These are phyloP conservation scores for Echinochloa phyllopogon DNA, from an alignment of 176 grass and related monocot species.

Conservation along the genomic window DNA sequence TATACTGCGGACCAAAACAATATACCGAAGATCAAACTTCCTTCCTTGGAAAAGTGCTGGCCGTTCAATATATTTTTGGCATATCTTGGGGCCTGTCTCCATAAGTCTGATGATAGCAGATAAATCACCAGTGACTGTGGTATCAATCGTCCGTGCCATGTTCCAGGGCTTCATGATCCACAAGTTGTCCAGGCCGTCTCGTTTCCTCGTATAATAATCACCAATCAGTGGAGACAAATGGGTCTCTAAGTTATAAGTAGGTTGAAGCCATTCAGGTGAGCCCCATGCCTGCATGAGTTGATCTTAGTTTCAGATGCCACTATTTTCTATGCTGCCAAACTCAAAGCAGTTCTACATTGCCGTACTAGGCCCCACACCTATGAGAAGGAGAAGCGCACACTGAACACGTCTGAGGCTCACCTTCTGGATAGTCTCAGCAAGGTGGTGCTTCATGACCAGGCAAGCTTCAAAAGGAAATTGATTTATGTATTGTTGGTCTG, in stretches of 20 bases:
- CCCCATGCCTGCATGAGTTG: constrained; percentile 79
- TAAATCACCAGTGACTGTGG: constrained; percentile 80
- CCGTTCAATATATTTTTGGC: constrained; percentile 92
- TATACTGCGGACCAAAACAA: constrained; percentile 89
- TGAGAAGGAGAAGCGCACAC: background rate
- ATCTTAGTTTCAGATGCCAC: constrained; percentile 41
- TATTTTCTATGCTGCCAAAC: constrained; percentile 1
- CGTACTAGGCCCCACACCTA: background rate
- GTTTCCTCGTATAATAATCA: constrained; percentile 72
- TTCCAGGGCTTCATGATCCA: constrained; percentile 99
- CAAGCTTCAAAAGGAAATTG: constrained; percentile 98
- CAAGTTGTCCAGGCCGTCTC: constrained; percentile 73
- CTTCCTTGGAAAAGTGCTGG: constrained; percentile 84
- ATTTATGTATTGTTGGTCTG: constrained; percentile 81
- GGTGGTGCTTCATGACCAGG: constrained; percentile 96
- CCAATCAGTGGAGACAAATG: constrained; percentile 93
- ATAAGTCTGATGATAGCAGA: constrained; percentile 91
- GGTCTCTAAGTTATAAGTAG: constrained; percentile 95
- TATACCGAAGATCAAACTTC: constrained; percentile 94
- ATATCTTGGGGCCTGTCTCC: constrained; percentile 99
- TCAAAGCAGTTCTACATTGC: constrained; percentile 35
- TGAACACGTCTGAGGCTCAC: constrained; percentile 40
- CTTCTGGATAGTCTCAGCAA: constrained; percentile 89
- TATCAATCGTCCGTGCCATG: constrained; percentile 97
- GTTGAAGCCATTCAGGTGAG: constrained; percentile 92